A percentile compares a stretch with the other conserved stretches of the same genome.
phyloP scores from a whole-genome alignment of 352 stramenopile species.

The Ophiocytium majus region DNA sequence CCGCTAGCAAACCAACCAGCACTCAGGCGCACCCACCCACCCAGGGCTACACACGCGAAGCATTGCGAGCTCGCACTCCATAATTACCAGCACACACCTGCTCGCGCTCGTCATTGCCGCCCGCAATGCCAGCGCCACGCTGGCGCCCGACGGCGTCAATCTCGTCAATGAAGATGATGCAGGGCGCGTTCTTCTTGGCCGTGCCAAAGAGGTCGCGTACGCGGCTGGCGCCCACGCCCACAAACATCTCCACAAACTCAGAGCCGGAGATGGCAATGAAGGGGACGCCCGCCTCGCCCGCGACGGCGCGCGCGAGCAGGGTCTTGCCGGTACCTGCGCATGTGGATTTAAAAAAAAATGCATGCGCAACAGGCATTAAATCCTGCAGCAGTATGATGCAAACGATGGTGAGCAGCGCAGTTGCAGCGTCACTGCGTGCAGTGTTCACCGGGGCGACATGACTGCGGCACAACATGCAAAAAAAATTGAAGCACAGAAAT shows the following conservation, averaged over 20 bases:
- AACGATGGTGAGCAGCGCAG: no score
- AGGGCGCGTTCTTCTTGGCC: conserved; percentile 83
- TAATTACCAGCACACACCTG: no score
- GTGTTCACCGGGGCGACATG: no score
- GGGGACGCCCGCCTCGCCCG: conserved; percentile 92
- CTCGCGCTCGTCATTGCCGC: conserved; percentile 83
- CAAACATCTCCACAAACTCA: conserved; percentile 99
- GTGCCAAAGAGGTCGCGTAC: conserved; percentile 76
- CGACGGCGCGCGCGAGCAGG: conserved; percentile 92
- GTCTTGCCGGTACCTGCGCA: conserved; percentile 74
- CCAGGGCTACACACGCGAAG: conserved; percentile 77
- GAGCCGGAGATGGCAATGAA: conserved; percentile 92
- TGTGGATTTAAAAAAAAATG: no score
- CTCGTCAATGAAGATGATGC: conserved; percentile 98
- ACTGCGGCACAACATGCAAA: no score
- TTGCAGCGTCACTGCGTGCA: no score
- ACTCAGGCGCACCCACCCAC: no score
- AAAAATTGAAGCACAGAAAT: no score
- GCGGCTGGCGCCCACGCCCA: conserved; percentile 94
- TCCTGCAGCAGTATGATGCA: no score
- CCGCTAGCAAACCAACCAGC: no score
- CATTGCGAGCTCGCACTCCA: conserved; percentile 78
- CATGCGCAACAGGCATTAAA: no score
- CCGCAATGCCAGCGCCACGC: conserved; percentile 64
- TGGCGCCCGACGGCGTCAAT: conserved; percentile 89